Evolutionary conservation across 345 rosid species (phyloP), one percentile per base, ranked within the genome.

Genomic region (Gossypium sturtianum): DNA sequence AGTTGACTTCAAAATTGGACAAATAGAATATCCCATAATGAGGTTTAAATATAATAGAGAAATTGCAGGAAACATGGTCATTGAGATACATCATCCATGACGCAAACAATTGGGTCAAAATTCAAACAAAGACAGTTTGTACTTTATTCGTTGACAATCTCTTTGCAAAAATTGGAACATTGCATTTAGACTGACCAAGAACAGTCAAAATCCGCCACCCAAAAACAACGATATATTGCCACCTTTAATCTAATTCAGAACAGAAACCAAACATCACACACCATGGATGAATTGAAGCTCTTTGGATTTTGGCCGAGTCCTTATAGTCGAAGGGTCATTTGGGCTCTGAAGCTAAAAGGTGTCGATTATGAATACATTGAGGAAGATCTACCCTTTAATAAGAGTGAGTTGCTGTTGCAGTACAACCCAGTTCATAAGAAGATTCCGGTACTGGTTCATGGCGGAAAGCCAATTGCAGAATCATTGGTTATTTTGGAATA

Each of bases 281-380:
- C 13, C 44, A 71, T 71, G 74, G 49, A 16, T 19, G 65, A 71
- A 57, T 65, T 71, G 63, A 71, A 71, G 74, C 74, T 71, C 38
- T 43, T 71, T 8, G 74, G 74, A 20, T 57, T 23, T 20, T 71
- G 65, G 74, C 22, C 74, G 11, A 71, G 74, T 59, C 63, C 74
- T 17, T 71, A 38, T 15, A 54, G 65, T 29, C 19, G 25, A 54
- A 71, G 74, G 41, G 41, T 71, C 53, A 71, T 71, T 12, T 71
- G 74, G 74, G 65, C 67, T 47, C 47, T 72, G 2, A 72, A 72
- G 25, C 67, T 72, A 23, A 72, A 72, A n/a, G 75, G 75, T 6
- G 64, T 72, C 34, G 2, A 9, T 3, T 72, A 19, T 25, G 75
- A 72, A 25, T 59, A 72, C 44, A 13, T 72, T 4, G 67, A 60